Evolutionary conservation across 169 alveolate species (phyloP).

Genomic region (Eimeria tenella): DNA sequence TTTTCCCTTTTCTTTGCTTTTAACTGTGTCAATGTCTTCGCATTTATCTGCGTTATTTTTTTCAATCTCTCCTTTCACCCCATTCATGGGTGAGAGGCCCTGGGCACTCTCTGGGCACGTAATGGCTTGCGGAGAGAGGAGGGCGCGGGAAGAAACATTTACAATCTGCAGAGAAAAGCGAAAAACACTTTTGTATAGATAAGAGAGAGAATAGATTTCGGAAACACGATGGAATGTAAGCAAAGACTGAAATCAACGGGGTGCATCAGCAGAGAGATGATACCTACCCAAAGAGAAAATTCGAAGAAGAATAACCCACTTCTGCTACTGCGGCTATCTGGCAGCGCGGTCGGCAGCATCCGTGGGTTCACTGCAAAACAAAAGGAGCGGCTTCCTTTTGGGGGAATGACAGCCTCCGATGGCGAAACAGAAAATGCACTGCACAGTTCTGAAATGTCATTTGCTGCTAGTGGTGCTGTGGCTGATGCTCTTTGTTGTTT

Average conservation of each 20-base stretch:
- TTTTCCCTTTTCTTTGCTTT: background rate
- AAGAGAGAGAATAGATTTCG: background rate
- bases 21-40: too few species aligned
- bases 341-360: background rate
- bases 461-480: background rate
- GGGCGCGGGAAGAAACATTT: slow-evolving; percentile 10
- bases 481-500: slow-evolving; percentile 1
- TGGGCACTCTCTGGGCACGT: too few species aligned
- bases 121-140: slow-evolving; percentile 19
- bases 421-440: slow-evolving; percentile 46
- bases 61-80: too few species aligned
- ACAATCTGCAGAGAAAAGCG: slow-evolving; percentile 11
- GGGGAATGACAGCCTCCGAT: background rate
- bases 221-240: background rate
- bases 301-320: background rate
- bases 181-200: background rate
- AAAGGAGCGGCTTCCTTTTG: background rate
- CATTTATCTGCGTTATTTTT: too few species aligned
- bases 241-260: background rate
- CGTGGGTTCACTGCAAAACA: slow-evolving; percentile 33
- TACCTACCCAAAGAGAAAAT: slow-evolving; percentile 11
- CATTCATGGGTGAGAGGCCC: too few species aligned
- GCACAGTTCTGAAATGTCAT: background rate
- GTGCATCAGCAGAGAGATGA: background rate
- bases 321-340: slow-evolving; percentile 5